Percentiles rank a stretch among this genome's conserved stretches.
phyloP scores from a whole-genome alignment of 176 grass and related monocot genomes.

The Eragrostis curvula region DNA sequence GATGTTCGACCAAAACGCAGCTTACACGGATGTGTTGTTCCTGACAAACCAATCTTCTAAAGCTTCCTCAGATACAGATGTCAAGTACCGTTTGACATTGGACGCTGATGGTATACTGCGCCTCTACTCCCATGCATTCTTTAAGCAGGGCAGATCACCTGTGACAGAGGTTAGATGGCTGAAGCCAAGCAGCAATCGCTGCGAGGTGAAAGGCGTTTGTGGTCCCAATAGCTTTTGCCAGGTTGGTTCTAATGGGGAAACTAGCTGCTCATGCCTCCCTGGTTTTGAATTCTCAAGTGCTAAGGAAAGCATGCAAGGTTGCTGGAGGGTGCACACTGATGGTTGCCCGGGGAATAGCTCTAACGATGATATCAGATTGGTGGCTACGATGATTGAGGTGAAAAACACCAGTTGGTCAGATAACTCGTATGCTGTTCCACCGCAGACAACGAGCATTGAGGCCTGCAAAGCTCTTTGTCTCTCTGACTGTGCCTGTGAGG shows the following conservation, averaged over 20 bases:
- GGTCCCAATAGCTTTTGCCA: constrained; percentile 50
- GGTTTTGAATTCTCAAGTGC: constrained; percentile 41
- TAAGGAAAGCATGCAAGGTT: constrained; percentile 38
- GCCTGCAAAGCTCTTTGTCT: constrained; percentile 36
- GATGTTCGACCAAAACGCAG: background rate
- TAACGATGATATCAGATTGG: background rate
- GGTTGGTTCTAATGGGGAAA: constrained; percentile 9
- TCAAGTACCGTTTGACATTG: constrained; percentile 18
- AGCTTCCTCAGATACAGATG: background rate
- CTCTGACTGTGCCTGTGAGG: constrained; percentile 34
- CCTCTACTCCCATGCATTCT: constrained; percentile 41
- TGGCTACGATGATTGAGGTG: constrained; percentile 32
- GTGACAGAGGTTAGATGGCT: constrained; percentile 16
- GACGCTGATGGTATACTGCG: constrained; percentile 24
- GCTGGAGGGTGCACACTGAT: constrained; percentile 13
- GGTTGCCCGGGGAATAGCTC: constrained; percentile 39
- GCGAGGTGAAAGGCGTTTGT: constrained; percentile 43
- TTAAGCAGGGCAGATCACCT: background rate
- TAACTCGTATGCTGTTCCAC: constrained; percentile 20
- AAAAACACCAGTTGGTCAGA: constrained; percentile 48
- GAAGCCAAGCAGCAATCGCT: constrained; percentile 20
- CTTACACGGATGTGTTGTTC: constrained; percentile 32
- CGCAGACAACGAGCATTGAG: constrained; percentile 32
- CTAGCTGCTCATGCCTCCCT: constrained; percentile 43
- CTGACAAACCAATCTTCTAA: constrained; percentile 32